A percentile compares a stretch with the other conserved stretches of the same genome.
Evolutionary conservation across 2,329 filamentous ascomycete species (phyloP).

Genomic region (Lachnellula cervina): DNA sequence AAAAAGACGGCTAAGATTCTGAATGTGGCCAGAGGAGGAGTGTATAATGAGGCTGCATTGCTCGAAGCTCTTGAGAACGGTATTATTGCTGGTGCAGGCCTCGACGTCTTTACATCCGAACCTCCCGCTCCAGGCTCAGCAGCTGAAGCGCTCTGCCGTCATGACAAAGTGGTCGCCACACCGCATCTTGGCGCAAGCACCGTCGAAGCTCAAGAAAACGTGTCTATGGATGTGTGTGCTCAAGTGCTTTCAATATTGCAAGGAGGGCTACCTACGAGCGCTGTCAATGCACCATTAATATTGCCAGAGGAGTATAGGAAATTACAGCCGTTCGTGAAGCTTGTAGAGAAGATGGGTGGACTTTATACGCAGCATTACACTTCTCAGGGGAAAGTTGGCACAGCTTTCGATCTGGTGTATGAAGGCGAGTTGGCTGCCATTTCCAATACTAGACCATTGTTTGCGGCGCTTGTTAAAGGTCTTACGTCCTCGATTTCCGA

Average conservation of each 20-base stretch:
- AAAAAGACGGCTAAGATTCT: slow-evolving; percentile 68
- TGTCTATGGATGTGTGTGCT: slow-evolving; percentile 75
- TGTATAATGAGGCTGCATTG: slow-evolving; percentile 72
- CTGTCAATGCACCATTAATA: slow-evolving; percentile 78
- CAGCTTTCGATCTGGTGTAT: slow-evolving; percentile 71
- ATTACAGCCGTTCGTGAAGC: slow-evolving; percentile 68
- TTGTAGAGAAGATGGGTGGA: slow-evolving; percentile 74
- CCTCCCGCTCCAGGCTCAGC: slow-evolving; percentile 57
- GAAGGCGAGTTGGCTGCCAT: slow-evolving; percentile 68
- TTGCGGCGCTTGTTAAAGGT: slow-evolving; percentile 74
- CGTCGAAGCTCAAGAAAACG: slow-evolving; percentile 78
- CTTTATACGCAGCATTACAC: slow-evolving; percentile 74
- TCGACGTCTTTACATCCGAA: slow-evolving; percentile 76
- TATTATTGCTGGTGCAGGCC: slow-evolving; percentile 69
- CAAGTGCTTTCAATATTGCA: slow-evolving; percentile 70
- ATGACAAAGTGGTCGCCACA: slow-evolving; percentile 70
- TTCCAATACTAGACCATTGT: slow-evolving; percentile 71
- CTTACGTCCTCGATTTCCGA: slow-evolving; percentile 65
- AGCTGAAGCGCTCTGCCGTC: slow-evolving; percentile 59
- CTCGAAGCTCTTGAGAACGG: slow-evolving; percentile 65
- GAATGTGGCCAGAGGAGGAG: slow-evolving; percentile 75
- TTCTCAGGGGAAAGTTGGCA: slow-evolving; percentile 44
- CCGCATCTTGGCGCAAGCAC: slow-evolving; percentile 78
- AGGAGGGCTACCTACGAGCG: slow-evolving; percentile 68
- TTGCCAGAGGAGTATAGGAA: slow-evolving; percentile 75